phyloP scores from a whole-genome alignment of 2,329 filamentous ascomycete genomes.

The Venturia pyrina region DNA sequence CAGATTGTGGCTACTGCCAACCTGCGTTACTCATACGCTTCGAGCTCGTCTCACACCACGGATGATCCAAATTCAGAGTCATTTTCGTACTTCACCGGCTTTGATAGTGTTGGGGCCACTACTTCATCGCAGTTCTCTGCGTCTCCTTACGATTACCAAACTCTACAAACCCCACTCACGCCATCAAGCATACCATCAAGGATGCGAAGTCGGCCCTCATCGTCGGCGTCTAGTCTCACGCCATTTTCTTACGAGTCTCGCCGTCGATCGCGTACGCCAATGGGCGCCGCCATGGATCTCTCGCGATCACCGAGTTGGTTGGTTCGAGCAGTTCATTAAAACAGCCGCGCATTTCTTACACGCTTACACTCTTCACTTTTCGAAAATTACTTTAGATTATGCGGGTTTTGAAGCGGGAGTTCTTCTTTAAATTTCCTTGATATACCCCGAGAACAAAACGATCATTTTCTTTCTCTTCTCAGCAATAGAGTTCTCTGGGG shows the following conservation, averaged over 20 bases:
- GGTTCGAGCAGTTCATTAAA: neutral
- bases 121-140: neutral
- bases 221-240: neutral
- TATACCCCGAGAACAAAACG: neutral
- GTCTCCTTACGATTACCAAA: neutral
- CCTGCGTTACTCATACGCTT: neutral
- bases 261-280: neutral
- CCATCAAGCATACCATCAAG: constrained; percentile 1
- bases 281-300: neutral
- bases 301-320: constrained; percentile 6
- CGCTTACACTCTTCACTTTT: too few species aligned
- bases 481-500: neutral
- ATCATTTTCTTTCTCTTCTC: neutral
- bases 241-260: neutral
- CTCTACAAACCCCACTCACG: neutral
- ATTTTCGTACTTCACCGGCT: constrained; percentile 12
- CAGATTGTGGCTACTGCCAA: neutral
- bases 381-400: neutral
- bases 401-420: neutral
- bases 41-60: neutral
- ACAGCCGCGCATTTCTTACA: neutral
- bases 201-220: neutral
- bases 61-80: constrained; percentile 1
- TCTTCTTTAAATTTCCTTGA: neutral
- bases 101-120: constrained; percentile 1